Evolutionary conservation across 371 early-diverging fungal genomes (phyloP), one percentile per base, ranked within the genome.

Genomic region (Chytridium lagenaria): DNA sequence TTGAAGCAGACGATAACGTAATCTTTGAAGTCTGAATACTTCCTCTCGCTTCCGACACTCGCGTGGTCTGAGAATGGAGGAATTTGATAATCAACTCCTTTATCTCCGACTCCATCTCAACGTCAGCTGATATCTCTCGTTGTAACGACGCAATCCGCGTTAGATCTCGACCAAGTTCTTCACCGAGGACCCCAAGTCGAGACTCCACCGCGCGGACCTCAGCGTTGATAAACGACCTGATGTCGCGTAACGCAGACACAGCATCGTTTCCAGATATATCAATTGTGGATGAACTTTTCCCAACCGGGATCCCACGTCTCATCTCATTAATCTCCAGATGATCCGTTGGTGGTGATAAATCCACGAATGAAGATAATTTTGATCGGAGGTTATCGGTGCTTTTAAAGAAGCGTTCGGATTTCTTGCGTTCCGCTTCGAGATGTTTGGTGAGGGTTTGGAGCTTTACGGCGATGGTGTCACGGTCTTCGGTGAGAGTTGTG

Each of bases 61-160:
- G 38, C 2, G 44, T 33, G 22, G 38, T 44, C 28, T 66, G 66
- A 2, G 66, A 66, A 2, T 66, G 66, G 19, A 66, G 44, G 66
- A 66, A 44, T 30, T 37, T 37, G 2, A 44, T 19, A 30, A 66
- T 66, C 2, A 66, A 30, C 23, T 66, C 44, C 12, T 44, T 2
- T 2, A 66, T 40, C 22, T 66, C 66, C 5, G 66, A 40, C 2
- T 66, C 66, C 39, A 66, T 44, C 3, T 66, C 66, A 33, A 37
- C 28, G 44, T 66, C 66, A 22, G 66, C 44, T 23, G 66, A 37
- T 7, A 66, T 40, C 2, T 66, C 66, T 26, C 19, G 5, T 44
- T 40, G 38, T 10, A 66, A 44, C 1, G 44, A 22, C 28, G 5
- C 66, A 26, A 66, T 66, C 19, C 44, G 10, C 2, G 44, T n/a